phyloP scores from a whole-genome alignment of 2,329 filamentous ascomycete species.

The Scytalidium sp. region DNA sequence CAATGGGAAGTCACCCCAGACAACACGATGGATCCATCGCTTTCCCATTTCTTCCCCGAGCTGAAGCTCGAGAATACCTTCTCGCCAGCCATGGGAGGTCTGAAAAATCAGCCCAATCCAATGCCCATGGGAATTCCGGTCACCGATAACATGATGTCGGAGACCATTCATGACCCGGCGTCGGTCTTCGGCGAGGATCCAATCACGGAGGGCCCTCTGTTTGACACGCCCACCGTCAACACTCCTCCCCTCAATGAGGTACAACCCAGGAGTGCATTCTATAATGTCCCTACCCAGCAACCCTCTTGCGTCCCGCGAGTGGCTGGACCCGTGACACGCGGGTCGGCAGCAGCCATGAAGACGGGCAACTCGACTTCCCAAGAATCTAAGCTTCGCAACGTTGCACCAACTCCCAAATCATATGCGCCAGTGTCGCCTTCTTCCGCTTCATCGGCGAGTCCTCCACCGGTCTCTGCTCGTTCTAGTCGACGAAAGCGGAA shows the following conservation, averaged over 20 bases:
- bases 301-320: neutral
- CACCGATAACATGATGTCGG: conserved; percentile 6
- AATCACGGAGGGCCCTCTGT: conserved; percentile 21
- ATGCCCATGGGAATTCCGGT: conserved; percentile 5
- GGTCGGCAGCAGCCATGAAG: conserved; percentile 3
- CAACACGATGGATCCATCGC: conserved; percentile 21
- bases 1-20: conserved; percentile 24
- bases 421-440: conserved; percentile 45
- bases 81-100: conserved; percentile 19
- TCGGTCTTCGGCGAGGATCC: conserved; percentile 22
- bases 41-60: conserved; percentile 23
- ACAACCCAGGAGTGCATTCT: conserved; percentile 15
- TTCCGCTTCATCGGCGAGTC: conserved; percentile 38
- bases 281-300: conserved; percentile 19
- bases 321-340: neutral
- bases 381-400: conserved; percentile 13
- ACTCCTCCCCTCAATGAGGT: conserved; percentile 10
- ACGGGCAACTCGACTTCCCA: conserved; percentile 14
- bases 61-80: conserved; percentile 20
- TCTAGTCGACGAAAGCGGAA: conserved; percentile 46
- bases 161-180: conserved; percentile 11
- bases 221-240: conserved; percentile 16
- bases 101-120: conserved; percentile 16
- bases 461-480: conserved; percentile 35
- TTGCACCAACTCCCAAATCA: conserved; percentile 38